These are phyloP conservation scores for Cryptococcus sp. DNA, from an alignment of 1,284 basidiomycete genomes.

Conservation along the genomic window DNA sequence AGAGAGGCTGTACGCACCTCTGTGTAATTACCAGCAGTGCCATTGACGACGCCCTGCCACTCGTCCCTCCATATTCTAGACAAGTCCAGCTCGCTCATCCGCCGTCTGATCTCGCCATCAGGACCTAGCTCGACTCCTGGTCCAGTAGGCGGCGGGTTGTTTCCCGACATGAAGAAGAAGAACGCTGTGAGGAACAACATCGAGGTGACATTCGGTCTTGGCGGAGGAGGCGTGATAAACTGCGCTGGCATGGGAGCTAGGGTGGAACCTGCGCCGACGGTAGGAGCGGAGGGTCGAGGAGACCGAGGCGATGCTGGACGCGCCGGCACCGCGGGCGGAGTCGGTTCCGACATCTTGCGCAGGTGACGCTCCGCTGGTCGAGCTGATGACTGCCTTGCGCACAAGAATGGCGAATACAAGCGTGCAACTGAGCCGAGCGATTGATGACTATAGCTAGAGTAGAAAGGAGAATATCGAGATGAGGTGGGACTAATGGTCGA, in stretches of 20 bases:
- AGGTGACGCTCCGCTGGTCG: too few relatives aligned
- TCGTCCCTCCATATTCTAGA: conserved; percentile 32
- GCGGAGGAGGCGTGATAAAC: conserved; percentile 13
- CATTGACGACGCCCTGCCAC: conserved; percentile 38
- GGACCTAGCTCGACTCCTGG: conserved; percentile 33
- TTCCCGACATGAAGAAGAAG: conserved; percentile 52
- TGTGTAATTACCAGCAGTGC: conserved; percentile 41
- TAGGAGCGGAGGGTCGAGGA: conserved; percentile 9
- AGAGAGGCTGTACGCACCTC: conserved; percentile 31
- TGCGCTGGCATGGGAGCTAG: conserved; percentile 12
- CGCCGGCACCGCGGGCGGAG: conserved; percentile 1
- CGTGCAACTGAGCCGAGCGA: too few relatives aligned
- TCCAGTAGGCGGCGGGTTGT: conserved; percentile 27
- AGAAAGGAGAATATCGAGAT: too few relatives aligned
- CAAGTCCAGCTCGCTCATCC: conserved; percentile 40
- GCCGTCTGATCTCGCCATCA: conserved; percentile 38
- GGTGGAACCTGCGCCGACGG: background rate
- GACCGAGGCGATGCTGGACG: conserved; percentile 22
- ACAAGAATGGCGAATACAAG: too few relatives aligned
- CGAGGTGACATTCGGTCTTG: conserved; percentile 39
- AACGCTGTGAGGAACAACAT: conserved; percentile 51
- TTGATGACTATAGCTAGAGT: too few relatives aligned
- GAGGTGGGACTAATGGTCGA: too few relatives aligned
- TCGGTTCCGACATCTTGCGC: background rate
- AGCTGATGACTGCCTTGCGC: too few relatives aligned